phyloP scores from a whole-genome alignment of 805 yeast genomes.

The Candida lessepsii region DNA sequence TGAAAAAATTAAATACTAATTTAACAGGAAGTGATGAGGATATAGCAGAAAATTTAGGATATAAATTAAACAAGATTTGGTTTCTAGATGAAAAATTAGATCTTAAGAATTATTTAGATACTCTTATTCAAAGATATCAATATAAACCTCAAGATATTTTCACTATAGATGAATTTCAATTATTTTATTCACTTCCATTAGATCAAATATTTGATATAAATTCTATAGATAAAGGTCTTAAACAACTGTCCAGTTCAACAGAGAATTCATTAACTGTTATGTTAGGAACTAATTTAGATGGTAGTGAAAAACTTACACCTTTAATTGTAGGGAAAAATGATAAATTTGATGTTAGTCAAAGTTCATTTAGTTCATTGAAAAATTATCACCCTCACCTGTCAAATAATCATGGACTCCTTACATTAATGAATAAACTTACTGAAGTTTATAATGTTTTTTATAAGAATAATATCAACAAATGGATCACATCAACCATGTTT shows the following conservation, averaged over 20 bases:
- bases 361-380: slow-evolving; percentile 14
- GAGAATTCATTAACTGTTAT: slow-evolving; percentile 52
- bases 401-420: slow-evolving; percentile 6
- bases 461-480: slow-evolving; percentile 58
- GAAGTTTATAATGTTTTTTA: slow-evolving; percentile 52
- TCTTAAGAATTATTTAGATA: slow-evolving; percentile 43
- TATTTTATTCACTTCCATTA: slow-evolving; percentile 58
- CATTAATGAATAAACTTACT: slow-evolving; percentile 42
- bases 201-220: slow-evolving; percentile 54
- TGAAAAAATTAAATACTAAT: slow-evolving; percentile 49
- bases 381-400: slow-evolving; percentile 10
- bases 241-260: slow-evolving; percentile 35
- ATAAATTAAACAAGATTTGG: slow-evolving; percentile 53
- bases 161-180: slow-evolving; percentile 58
- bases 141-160: slow-evolving; percentile 53
- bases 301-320: slow-evolving; percentile 61
- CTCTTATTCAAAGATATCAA: slow-evolving; percentile 27
- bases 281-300: slow-evolving; percentile 63
- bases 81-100: slow-evolving; percentile 54
- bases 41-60: slow-evolving; percentile 26
- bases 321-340: slow-evolving; percentile 60
- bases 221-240: slow-evolving; percentile 42
- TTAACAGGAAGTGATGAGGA: slow-evolving; percentile 47
- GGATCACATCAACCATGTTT: slow-evolving; percentile 62
- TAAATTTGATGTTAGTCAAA: slow-evolving; percentile 32